Conservation (phyloP, 176 grass and related monocot genomes). For the Phragmites australis region DNA sequence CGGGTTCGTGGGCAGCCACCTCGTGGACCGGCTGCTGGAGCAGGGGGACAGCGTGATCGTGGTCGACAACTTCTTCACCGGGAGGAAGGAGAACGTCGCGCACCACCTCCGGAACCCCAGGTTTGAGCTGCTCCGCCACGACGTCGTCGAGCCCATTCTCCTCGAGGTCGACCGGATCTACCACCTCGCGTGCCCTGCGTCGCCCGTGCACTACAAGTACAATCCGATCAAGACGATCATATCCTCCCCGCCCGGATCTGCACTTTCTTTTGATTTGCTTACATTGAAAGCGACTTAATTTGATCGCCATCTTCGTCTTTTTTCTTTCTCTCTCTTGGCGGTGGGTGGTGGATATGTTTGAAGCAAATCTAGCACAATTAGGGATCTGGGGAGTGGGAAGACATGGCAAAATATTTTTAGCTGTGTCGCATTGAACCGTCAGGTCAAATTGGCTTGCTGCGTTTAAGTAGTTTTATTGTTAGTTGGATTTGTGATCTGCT, state of each 20-base stretch:
- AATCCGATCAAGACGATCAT: conserved; percentile 89
- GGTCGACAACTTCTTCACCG: conserved; percentile 90
- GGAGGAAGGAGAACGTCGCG: conserved; percentile 76
- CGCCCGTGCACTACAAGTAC: conserved; percentile 85
- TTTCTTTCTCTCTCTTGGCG: neutral
- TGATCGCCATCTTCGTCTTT: neutral
- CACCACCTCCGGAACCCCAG: conserved; percentile 85
- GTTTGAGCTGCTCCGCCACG: conserved; percentile 92
- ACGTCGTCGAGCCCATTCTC: conserved; percentile 85
- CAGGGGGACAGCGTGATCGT: conserved; percentile 88
- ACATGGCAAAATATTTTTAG: neutral
- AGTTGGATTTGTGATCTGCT: conserved; percentile 13
- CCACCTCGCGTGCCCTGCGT: conserved; percentile 87
- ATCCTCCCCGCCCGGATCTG: conserved; percentile 54
- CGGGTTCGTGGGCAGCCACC: conserved; percentile 84
- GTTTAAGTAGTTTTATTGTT: neutral
- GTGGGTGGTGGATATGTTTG: neutral
- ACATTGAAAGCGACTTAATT: conserved; percentile 25
- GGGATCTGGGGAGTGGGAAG: neutral
- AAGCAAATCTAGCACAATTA: conserved; percentile 14
- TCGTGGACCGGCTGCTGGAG: conserved; percentile 87
- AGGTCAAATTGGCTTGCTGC: neutral
- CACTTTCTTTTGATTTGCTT: conserved; percentile 27
- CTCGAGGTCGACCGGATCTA: conserved; percentile 95
- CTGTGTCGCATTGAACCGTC: neutral